Evolutionary conservation across 2,329 filamentous ascomycete genomes (phyloP).

Genomic region (Colletotrichum cereale): DNA sequence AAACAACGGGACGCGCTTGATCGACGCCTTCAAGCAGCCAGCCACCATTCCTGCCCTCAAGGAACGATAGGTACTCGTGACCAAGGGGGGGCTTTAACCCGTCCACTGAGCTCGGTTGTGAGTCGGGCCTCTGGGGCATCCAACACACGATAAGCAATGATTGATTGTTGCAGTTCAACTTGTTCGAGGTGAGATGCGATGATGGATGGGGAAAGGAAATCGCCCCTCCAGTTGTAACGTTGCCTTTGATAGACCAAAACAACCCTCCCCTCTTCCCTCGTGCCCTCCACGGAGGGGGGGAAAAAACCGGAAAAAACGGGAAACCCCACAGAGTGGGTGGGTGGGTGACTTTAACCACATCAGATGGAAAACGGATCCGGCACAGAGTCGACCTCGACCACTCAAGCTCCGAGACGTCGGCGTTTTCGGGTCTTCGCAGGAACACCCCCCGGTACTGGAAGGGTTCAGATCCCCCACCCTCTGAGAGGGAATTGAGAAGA

Average conservation of each 20-base stretch:
- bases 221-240: conserved; percentile 40
- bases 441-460: not conserved
- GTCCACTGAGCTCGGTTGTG: not conserved
- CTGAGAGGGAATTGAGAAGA: conserved; percentile 12
- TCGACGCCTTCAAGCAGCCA: conserved; percentile 17
- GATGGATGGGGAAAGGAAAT: conserved; percentile 17
- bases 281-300: too few species aligned
- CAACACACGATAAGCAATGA: conserved; percentile 5
- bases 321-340: not conserved
- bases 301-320: not conserved
- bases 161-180: conserved; percentile 3
- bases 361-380: conserved; percentile 33
- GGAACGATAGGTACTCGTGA: conserved; percentile 1
- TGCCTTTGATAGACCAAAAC: conserved; percentile 29
- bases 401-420: conserved; percentile 9
- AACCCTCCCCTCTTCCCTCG: not conserved
- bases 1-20: conserved; percentile 6
- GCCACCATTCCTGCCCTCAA: not conserved
- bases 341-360: conserved; percentile 19
- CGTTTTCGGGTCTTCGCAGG: conserved; percentile 5
- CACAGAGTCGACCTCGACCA: conserved; percentile 1
- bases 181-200: not conserved
- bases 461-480: conserved; percentile 4
- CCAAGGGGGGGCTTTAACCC: not conserved
- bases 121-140: not conserved